Conservation (phyloP, 768 basidiomycete genomes). For the Exidia glandulosa region DNA sequence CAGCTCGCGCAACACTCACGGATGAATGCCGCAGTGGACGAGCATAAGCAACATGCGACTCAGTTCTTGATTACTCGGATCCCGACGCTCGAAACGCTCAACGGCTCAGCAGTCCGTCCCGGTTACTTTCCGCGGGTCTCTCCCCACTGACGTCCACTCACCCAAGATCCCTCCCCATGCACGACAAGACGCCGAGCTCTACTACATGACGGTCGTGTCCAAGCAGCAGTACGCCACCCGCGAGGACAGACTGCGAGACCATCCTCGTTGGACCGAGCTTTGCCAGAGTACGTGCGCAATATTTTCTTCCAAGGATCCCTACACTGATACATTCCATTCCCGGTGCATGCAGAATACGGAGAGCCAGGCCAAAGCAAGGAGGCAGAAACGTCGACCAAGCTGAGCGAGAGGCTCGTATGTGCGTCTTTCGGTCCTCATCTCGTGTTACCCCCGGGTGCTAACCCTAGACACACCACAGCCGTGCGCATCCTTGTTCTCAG, state of each 20-base stretch:
- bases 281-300: conserved; percentile 41
- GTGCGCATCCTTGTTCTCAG: conserved; percentile 7
- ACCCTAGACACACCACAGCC: conserved; percentile 7
- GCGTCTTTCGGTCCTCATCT: too few relatives aligned
- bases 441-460: conserved; percentile 21
- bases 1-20: too few relatives aligned
- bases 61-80: conserved; percentile 58
- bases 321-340: neutral
- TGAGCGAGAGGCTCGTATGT: conserved; percentile 56
- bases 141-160: neutral
- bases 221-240: conserved; percentile 32
- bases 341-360: conserved; percentile 7
- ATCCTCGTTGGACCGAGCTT: conserved; percentile 57
- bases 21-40: conserved; percentile 26
- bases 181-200: conserved; percentile 70
- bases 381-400: conserved; percentile 24
- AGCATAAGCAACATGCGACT: conserved; percentile 32
- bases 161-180: conserved; percentile 57
- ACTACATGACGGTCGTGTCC: conserved; percentile 62
- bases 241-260: conserved; percentile 32
- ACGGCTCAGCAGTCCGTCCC: conserved; percentile 51
- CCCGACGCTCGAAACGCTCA: conserved; percentile 48
- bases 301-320: neutral
- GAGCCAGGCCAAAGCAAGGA: conserved; percentile 1
- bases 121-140: neutral